Evolutionary conservation across 1,139 yeast genomes (phyloP).

Genomic region (Yamadazyma triangularis): DNA sequence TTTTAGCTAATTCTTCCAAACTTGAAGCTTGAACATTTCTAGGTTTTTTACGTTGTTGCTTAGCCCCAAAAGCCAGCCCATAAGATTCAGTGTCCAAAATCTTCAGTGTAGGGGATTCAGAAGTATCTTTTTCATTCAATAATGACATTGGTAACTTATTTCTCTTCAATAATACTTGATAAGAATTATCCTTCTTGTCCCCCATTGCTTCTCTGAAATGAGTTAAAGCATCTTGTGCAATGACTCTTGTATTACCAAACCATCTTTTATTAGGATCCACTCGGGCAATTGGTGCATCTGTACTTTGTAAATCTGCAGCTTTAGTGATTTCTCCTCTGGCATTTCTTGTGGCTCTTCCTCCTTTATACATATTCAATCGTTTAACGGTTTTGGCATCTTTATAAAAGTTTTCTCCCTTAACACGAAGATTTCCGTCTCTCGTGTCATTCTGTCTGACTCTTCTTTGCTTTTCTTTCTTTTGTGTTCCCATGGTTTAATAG

Average conservation of each 20-base stretch:
- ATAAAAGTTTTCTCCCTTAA: slow-evolving; percentile 96
- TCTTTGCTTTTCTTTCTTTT: slow-evolving; percentile 86
- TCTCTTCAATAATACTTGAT: slow-evolving; percentile 81
- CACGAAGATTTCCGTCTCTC: slow-evolving; percentile 86
- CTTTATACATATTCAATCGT: slow-evolving; percentile 87
- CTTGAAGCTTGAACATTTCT: slow-evolving; percentile 66
- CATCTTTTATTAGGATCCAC: slow-evolving; percentile 95
- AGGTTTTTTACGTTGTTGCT: slow-evolving; percentile 90
- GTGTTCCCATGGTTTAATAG: slow-evolving; percentile 67
- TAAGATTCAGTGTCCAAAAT: slow-evolving; percentile 88
- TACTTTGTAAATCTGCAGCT: slow-evolving; percentile 86
- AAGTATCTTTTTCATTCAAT: slow-evolving; percentile 74
- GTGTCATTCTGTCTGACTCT: slow-evolving; percentile 77
- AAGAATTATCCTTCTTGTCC: slow-evolving; percentile 79
- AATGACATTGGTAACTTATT: slow-evolving; percentile 95
- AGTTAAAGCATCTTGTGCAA: slow-evolving; percentile 91
- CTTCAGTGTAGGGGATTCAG: slow-evolving; percentile 72
- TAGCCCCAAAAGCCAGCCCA: slow-evolving; percentile 85
- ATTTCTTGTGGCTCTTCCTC: slow-evolving; percentile 83
- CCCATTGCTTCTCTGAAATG: slow-evolving; percentile 96
- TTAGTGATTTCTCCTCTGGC: slow-evolving; percentile 80
- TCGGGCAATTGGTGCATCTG: slow-evolving; percentile 85
- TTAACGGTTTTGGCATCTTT: slow-evolving; percentile 90
- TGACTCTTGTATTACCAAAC: slow-evolving; percentile 97
- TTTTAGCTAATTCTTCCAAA: slow-evolving; percentile 74